Percentiles rank a stretch among this genome's conserved stretches.
Conservation (phyloP, 345 rosid species). For the Ailanthus altissimus region DNA sequence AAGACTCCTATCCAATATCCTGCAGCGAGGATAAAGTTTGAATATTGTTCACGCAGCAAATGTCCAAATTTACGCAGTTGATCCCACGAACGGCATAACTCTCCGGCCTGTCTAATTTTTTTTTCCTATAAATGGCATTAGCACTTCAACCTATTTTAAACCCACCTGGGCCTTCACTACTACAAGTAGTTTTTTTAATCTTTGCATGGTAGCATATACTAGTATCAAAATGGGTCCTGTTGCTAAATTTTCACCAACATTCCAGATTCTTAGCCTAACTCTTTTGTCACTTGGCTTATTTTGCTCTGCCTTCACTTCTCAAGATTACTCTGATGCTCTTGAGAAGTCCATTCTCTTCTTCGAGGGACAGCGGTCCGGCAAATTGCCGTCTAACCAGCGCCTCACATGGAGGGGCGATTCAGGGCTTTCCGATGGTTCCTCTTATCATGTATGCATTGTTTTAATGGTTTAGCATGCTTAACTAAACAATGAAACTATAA, state of each 20-base stretch:
- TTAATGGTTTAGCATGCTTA: background rate
- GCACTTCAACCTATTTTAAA: background rate
- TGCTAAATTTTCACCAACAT: conserved; percentile 6
- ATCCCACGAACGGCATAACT: conserved; percentile 52
- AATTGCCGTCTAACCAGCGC: conserved; percentile 54
- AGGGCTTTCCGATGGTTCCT: conserved; percentile 60
- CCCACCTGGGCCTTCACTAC: background rate
- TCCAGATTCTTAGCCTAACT: conserved; percentile 24
- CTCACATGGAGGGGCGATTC: conserved; percentile 63
- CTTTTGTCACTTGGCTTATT: conserved; percentile 26
- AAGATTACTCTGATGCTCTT: conserved; percentile 62
- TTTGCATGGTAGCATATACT: background rate
- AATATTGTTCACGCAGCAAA: conserved; percentile 28
- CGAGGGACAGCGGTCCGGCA: conserved; percentile 79
- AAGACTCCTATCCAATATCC: conserved; percentile 2
- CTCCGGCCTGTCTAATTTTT: conserved; percentile 15
- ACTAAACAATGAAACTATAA: background rate
- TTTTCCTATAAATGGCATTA: conserved; percentile 34
- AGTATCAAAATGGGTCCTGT: conserved; percentile 23
- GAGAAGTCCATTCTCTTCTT: conserved; percentile 65
- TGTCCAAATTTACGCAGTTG: conserved; percentile 47
- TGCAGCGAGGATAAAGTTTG: conserved; percentile 19
- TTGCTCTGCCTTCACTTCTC: conserved; percentile 48
- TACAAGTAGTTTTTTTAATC: background rate
- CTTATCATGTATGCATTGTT: conserved; percentile 40